phyloP scores from a whole-genome alignment of 75 land plant species.

The Selaginella moellendorffii region DNA sequence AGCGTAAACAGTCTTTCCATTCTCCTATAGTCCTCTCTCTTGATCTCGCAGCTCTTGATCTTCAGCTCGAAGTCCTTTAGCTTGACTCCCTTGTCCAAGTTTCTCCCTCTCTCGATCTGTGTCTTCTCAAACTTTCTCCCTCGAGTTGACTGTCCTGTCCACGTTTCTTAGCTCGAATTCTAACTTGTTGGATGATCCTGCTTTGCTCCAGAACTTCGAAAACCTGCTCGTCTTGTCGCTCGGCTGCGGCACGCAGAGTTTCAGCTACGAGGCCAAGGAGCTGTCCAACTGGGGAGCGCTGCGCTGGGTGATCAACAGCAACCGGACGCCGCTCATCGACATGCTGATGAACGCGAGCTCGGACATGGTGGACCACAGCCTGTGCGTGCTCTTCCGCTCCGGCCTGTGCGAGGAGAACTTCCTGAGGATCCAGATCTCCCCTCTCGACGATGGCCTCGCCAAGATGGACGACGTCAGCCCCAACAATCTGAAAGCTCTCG shows the following conservation, averaged over 20 bases:
- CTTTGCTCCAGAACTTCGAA: slow-evolving; percentile 12
- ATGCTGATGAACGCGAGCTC: slow-evolving; percentile 30
- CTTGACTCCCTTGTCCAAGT: neutral
- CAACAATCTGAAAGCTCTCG: too few species aligned
- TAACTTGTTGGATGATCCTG: too few species aligned
- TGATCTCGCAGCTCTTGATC: too few species aligned
- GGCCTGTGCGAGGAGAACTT: slow-evolving; percentile 23
- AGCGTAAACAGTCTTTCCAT: too few species aligned
- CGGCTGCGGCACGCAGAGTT: slow-evolving; percentile 38
- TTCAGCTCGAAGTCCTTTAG: too few species aligned
- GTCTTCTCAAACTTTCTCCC: slow-evolving; percentile 16
- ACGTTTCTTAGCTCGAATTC: slow-evolving; percentile 1
- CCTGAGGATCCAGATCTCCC: slow-evolving; percentile 49
- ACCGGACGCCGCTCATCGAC: slow-evolving; percentile 35
- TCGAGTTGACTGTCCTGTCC: neutral
- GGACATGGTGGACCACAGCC: slow-evolving; percentile 43
- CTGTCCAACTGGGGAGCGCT: slow-evolving; percentile 56
- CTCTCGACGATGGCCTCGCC: too few species aligned
- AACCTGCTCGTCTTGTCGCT: slow-evolving; percentile 43
- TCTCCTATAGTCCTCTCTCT: too few species aligned
- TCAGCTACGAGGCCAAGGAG: slow-evolving; percentile 30
- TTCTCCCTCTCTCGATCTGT: neutral
- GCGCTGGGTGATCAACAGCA: slow-evolving; percentile 33
- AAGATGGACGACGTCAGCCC: too few species aligned
- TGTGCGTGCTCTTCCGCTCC: slow-evolving; percentile 31